Conservation (phyloP, 208 protist species). For the Wallacemonas sp. region DNA sequence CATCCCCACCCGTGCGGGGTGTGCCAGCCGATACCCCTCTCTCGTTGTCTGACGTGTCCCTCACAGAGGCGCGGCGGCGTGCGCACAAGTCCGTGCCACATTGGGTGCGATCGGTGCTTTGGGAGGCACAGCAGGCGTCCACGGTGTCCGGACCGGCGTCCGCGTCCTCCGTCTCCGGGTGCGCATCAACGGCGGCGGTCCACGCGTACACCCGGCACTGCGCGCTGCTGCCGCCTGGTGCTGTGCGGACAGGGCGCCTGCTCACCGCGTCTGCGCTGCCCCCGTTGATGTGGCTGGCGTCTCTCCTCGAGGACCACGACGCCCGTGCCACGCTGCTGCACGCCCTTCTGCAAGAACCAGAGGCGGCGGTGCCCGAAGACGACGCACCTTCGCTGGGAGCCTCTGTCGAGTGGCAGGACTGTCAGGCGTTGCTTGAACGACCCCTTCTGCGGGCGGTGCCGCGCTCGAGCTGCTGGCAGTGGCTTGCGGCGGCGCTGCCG, state of each 20-base stretch:
- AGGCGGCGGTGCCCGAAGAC: not conserved
- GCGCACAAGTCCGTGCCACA: not conserved
- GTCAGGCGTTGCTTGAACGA: not conserved
- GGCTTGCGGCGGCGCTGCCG: not conserved
- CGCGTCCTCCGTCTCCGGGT: not conserved
- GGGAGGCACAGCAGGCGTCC: not conserved
- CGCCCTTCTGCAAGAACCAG: not conserved
- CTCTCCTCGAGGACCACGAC: not conserved
- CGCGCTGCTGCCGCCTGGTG: not conserved
- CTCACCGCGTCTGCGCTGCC: not conserved
- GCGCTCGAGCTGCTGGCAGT: not conserved
- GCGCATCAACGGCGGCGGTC: not conserved
- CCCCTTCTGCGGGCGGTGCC: conserved; percentile 1
- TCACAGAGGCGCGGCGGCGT: too few relatives aligned
- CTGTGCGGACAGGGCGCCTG: not conserved
- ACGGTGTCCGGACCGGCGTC: too few relatives aligned
- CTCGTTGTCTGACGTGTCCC: too few relatives aligned
- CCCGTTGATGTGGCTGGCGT: not conserved
- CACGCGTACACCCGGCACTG: not conserved
- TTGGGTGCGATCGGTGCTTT: not conserved
- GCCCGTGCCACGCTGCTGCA: not conserved
- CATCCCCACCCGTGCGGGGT: too few relatives aligned
- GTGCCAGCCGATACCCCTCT: too few relatives aligned
- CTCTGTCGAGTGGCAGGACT: not conserved
- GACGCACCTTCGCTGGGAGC: not conserved